Evolutionary conservation across 2,329 filamentous ascomycete species (phyloP).

Genomic region (Paraconiothyrium brasiliense): DNA sequence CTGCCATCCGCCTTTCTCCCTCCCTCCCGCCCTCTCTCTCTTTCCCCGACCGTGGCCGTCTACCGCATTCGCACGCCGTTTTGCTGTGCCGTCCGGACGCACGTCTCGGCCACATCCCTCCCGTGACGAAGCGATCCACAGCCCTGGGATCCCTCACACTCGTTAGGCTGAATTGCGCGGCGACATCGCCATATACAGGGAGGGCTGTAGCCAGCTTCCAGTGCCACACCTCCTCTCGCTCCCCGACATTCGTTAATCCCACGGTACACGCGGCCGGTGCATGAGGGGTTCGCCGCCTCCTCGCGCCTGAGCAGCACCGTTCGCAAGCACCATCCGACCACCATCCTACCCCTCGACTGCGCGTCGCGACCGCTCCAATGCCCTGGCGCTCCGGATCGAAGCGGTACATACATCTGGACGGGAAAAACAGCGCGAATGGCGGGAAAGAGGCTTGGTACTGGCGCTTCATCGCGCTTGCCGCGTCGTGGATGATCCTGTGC

Average conservation of each 20-base stretch:
- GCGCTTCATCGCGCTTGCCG: slow-evolving; percentile 54
- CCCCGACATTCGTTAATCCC: slow-evolving; percentile 7
- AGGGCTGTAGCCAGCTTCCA: neutral
- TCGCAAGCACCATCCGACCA: neutral
- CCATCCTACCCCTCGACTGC: neutral
- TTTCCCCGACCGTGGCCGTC: neutral
- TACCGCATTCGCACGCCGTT: slow-evolving; percentile 1
- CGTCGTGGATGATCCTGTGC: slow-evolving; percentile 59
- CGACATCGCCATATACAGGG: neutral
- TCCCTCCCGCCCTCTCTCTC: slow-evolving; percentile 5
- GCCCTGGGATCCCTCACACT: slow-evolving; percentile 4
- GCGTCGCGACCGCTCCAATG: slow-evolving; percentile 36
- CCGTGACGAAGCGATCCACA: slow-evolving; percentile 17
- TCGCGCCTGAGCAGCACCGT: slow-evolving; percentile 9
- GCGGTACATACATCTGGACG: slow-evolving; percentile 43
- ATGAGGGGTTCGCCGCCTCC: slow-evolving; percentile 10
- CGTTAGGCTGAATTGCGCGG: slow-evolving; percentile 12
- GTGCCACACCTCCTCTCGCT: neutral
- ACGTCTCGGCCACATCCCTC: slow-evolving; percentile 10
- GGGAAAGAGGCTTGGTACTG: slow-evolving; percentile 57
- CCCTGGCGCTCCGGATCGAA: slow-evolving; percentile 37
- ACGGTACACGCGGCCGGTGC: slow-evolving; percentile 3
- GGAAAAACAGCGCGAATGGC: slow-evolving; percentile 30
- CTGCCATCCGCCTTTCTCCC: slow-evolving; percentile 3
- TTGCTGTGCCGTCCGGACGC: slow-evolving; percentile 4